Conservation (phyloP, 2,329 filamentous ascomycete species). For the Verticillium zaregamsianum region DNA sequence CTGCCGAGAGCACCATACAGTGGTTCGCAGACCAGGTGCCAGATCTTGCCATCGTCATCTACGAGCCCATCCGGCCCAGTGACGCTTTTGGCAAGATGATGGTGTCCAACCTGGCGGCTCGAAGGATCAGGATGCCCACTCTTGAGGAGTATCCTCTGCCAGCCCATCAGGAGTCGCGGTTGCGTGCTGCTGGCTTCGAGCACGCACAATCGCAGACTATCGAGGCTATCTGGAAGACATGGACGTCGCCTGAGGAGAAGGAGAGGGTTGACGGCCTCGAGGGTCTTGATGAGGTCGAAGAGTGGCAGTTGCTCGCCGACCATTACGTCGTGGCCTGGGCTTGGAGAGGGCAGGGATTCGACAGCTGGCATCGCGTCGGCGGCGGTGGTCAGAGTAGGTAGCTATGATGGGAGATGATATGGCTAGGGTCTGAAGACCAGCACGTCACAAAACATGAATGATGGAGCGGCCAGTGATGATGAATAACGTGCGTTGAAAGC, state of each 20-base stretch:
- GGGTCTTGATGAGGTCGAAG: slow-evolving; percentile 91
- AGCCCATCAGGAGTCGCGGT: slow-evolving; percentile 61
- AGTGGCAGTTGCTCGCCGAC: slow-evolving; percentile 80
- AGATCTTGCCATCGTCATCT: slow-evolving; percentile 62
- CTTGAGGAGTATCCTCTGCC: slow-evolving; percentile 68
- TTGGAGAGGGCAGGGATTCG: slow-evolving; percentile 53
- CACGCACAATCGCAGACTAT: slow-evolving; percentile 38
- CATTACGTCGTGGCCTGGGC: slow-evolving; percentile 94
- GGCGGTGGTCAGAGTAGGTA: neutral
- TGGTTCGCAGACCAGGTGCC: slow-evolving; percentile 56
- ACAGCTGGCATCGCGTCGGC: neutral
- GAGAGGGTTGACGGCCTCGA: slow-evolving; percentile 75
- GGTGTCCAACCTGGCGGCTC: slow-evolving; percentile 79
- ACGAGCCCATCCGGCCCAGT: slow-evolving; percentile 81
- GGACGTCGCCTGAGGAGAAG: slow-evolving; percentile 69
- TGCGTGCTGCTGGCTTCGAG: slow-evolving; percentile 63
- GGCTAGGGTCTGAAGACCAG: neutral
- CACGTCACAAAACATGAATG: neutral
- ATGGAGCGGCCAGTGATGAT: neutral
- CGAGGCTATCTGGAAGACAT: slow-evolving; percentile 66
- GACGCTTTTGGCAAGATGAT: slow-evolving; percentile 90
- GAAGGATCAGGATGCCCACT: slow-evolving; percentile 82
- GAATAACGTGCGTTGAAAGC: neutral
- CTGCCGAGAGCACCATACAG: slow-evolving; percentile 59
- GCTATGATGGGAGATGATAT: neutral